A percentile compares a stretch with the other conserved stretches of the same genome.
Evolutionary conservation across 495 filamentous ascomycete species (phyloP).

Genomic region (Xylona heveae): DNA sequence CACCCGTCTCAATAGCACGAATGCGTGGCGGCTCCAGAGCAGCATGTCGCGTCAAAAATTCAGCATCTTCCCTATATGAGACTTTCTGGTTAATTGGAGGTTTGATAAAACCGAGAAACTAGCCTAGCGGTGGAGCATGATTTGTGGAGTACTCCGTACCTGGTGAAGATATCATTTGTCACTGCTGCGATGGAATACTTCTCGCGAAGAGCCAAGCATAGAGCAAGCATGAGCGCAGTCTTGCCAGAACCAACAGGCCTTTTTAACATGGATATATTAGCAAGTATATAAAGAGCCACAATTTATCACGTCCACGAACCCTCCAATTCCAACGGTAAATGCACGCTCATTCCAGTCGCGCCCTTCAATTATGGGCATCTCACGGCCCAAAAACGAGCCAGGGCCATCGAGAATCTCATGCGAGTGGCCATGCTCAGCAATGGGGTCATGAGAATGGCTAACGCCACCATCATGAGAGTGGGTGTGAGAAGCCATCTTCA

Average conservation of each 20-base stretch:
- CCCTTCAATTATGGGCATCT: conserved; percentile 80
- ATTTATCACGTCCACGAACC: conserved; percentile 34
- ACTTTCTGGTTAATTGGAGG: conserved; percentile 1
- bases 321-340: conserved; percentile 91
- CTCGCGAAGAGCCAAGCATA: conserved; percentile 59
- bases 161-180: conserved; percentile 98
- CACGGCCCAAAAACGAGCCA: conserved; percentile 71
- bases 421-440: conserved; percentile 73
- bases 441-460: conserved; percentile 39
- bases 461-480: conserved; percentile 35
- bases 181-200: conserved; percentile 78
- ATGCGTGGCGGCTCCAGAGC: conserved; percentile 71
- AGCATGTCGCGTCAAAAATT: conserved; percentile 74
- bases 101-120: not conserved
- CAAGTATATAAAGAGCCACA: not conserved
- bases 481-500: conserved; percentile 11
- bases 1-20: conserved; percentile 90
- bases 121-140: not conserved
- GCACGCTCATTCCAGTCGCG: conserved; percentile 78
- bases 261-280: conserved; percentile 1
- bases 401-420: conserved; percentile 94
- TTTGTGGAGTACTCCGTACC: conserved; percentile 19
- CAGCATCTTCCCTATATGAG: conserved; percentile 60
- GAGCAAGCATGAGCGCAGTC: conserved; percentile 82
- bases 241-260: conserved; percentile 96